Evolutionary conservation across 2,329 filamentous ascomycete genomes (phyloP).

Genomic region (Verticillium albo-atrum): DNA sequence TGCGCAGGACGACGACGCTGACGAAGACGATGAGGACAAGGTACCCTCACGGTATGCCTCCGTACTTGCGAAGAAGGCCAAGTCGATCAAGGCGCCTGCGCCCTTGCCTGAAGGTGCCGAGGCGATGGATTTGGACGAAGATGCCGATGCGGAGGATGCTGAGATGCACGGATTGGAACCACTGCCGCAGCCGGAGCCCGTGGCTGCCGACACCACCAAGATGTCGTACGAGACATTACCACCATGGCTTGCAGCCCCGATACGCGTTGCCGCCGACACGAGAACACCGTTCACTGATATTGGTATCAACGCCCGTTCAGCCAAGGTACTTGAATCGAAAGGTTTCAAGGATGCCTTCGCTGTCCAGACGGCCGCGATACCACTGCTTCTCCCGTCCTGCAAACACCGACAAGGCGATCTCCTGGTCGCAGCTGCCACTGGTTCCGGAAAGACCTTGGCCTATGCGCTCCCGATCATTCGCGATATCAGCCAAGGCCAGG

Average conservation of each 20-base stretch:
- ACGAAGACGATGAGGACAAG: slow-evolving; percentile 14
- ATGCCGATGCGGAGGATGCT: slow-evolving; percentile 22
- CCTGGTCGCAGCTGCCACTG: slow-evolving; percentile 87
- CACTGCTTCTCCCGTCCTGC: slow-evolving; percentile 66
- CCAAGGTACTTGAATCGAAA: slow-evolving; percentile 60
- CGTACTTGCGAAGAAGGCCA: slow-evolving; percentile 51
- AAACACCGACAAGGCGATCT: slow-evolving; percentile 67
- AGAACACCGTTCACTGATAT: slow-evolving; percentile 58
- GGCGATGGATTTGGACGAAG: slow-evolving; percentile 21
- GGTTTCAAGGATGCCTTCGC: slow-evolving; percentile 70
- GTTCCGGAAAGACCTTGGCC: slow-evolving; percentile 90
- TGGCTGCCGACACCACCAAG: slow-evolving; percentile 50
- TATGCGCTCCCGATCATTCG: slow-evolving; percentile 85
- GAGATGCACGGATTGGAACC: slow-evolving; percentile 71
- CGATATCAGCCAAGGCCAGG: slow-evolving; percentile 59
- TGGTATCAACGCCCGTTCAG: slow-evolving; percentile 56
- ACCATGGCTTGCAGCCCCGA: slow-evolving; percentile 72
- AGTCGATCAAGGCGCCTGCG: slow-evolving; percentile 46
- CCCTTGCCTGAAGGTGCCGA: slow-evolving; percentile 30
- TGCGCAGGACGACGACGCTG: slow-evolving; percentile 17
- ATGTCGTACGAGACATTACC: slow-evolving; percentile 77
- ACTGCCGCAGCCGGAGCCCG: slow-evolving; percentile 70
- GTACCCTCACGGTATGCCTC: slow-evolving; percentile 38
- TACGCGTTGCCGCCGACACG: slow-evolving; percentile 59
- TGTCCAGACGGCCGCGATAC: slow-evolving; percentile 75